A percentile compares a stretch with the other conserved stretches of the same genome.
phyloP scores from a whole-genome alignment of 331 rosid species.

The Rosa hybrid region DNA sequence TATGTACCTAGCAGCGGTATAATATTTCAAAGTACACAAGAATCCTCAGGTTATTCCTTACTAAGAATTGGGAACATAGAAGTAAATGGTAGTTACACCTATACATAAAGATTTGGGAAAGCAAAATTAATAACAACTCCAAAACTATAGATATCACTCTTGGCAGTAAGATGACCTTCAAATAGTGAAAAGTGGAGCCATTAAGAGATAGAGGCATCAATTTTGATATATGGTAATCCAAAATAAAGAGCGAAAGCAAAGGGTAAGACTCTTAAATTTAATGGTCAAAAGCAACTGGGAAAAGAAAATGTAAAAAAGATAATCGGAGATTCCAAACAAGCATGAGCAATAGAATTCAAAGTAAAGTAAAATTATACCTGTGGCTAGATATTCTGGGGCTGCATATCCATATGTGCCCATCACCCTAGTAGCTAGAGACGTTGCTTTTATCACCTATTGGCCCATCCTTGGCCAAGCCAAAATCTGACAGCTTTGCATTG shows the following conservation, averaged over 20 bases:
- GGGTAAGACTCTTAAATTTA: conserved; percentile 7
- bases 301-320: neutral
- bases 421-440: conserved; percentile 77
- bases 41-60: too few relatives aligned
- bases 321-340: neutral
- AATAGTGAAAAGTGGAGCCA: conserved; percentile 7
- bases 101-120: too few relatives aligned
- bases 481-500: conserved; percentile 86
- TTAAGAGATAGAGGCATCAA: neutral
- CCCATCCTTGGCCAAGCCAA: conserved; percentile 95
- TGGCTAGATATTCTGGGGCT: conserved; percentile 91
- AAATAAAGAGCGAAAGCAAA: conserved; percentile 1
- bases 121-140: too few relatives aligned
- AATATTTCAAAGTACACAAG: too few relatives aligned
- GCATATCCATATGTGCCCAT: conserved; percentile 94
- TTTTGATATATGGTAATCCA: neutral
- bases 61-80: too few relatives aligned
- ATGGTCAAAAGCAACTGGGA: neutral
- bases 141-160: conserved; percentile 82
- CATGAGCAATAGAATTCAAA: neutral
- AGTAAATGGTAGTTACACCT: too few relatives aligned
- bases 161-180: conserved; percentile 80
- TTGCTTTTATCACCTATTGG: conserved; percentile 84
- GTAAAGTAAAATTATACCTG: conserved; percentile 53
- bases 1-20: too few relatives aligned